Evolutionary conservation across 2,329 filamentous ascomycete genomes (phyloP), one percentile per base, ranked within the genome.

Genomic region (Corynespora cassiicola): DNA sequence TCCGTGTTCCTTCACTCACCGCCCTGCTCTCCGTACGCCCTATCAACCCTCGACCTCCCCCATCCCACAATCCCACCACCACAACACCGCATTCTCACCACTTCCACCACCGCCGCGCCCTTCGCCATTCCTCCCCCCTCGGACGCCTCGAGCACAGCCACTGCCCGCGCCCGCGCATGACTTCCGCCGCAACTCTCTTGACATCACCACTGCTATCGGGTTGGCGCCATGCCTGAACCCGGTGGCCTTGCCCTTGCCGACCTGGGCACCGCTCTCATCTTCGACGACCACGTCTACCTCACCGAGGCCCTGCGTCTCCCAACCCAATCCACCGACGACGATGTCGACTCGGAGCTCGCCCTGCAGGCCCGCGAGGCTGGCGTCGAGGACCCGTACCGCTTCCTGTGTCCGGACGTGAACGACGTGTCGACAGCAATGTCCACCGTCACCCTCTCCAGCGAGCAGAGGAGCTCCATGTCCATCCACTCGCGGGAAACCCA

Each of bases 401-500:
- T 56, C 40, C 48, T 66, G 15, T 55, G 45, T 25, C 51, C 58
- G 7, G 47, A 46, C 10, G 38, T 47, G 23, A 45, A 53, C 20
- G 46, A 53, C 8, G 42, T 58, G 7, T 56, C 60, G 4, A 54
- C 58, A 19, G 56, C 61, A n/a, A 40, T 62, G 12, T 65, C 63
- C 6, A 58, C 57, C 30, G 42, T 60, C 25, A 66, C 60, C 6
- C 38, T 60, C 19, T 54, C 57, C 18, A 67, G 59, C 43, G 63
- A 60, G 22, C 48, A 52, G 18, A 42, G 58, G 23, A 67, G 62
- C 42, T 63, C 60, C n/a, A 45, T 61, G 12, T 67, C 64, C 9
- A 47, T 66, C 6, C 62, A 59, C 30, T 68, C 64, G 7, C 57
- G 58, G 20, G 63, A 65, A 25, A 65, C 64, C 2, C 63, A 66